Evolutionary conservation across 257 asterid species (phyloP), one percentile per base, ranked within the genome.

Genomic region (Striga asiatica): DNA sequence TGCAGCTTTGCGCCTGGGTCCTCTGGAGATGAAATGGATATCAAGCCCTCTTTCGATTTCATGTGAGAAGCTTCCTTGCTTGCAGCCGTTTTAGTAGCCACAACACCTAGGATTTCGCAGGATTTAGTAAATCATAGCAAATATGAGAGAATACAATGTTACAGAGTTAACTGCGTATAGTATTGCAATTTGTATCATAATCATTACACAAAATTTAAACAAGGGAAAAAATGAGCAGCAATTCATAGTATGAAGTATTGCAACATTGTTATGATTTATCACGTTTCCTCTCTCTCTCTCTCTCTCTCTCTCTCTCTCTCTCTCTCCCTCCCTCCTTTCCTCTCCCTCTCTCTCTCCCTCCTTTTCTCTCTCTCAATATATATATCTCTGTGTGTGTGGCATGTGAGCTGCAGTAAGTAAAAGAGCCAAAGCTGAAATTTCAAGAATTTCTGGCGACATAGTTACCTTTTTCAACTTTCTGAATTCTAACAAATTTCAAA

Each of bases 11-110:
- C n/a, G n/a, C 58, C 50, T 17, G 51, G 62, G 56, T 79, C 79
- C 62, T 65, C 62, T 1, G 89, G 75, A 38, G 71, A 58, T 13
- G 60, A 45, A 54, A 75, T 72, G 5, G 76, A 58, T 35, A 69
- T 38, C 55, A 65, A 47, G 20, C 42, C 79, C 58, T 78, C 82
- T 61, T 76, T 72, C 74, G 69, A 48, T 54, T 78, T 73, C 71
- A 32, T 69, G 9, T 59, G 45, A 24, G 78, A 64, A 37, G 76
- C 71, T 62, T 75, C 83, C 12, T 41, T 62, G 5, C 53, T 19
- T 29, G 31, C 32, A 25, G 56, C 50, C 31, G 22, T 17, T 46
- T 70, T 70, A 27, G 71, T 42, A 8, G 75, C 56, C 59, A 64
- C 18, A 28, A 64, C 55, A 35, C 75, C 71, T 69, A 57, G 34